Conservation (phyloP, 1,284 basidiomycete genomes). For the Cutaneotrichosporon cavernicola region DNA sequence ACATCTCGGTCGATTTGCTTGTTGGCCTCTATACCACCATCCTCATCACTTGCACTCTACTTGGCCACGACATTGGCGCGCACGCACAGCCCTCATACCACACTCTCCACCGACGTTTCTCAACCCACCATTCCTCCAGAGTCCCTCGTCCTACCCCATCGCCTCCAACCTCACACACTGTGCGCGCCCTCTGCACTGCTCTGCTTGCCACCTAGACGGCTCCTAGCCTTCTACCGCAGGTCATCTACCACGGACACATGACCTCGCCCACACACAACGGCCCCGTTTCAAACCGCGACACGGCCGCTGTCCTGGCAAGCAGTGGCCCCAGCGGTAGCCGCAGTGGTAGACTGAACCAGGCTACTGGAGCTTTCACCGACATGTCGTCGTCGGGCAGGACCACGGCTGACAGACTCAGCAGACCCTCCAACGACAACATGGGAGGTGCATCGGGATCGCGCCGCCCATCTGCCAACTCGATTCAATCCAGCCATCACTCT, state of each 20-base stretch:
- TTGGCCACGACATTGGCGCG: not conserved
- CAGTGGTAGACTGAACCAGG: not conserved
- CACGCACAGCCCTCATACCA: not conserved
- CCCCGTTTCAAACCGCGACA: conserved; percentile 3
- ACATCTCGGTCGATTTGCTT: not conserved
- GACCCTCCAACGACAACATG: conserved; percentile 2
- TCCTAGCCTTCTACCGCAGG: conserved; percentile 3
- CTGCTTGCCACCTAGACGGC: conserved; percentile 6
- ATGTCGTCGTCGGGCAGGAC: not conserved
- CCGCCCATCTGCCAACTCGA: conserved; percentile 12
- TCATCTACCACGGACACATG: conserved; percentile 14
- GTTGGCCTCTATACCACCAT: not conserved
- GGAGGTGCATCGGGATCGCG: conserved; percentile 3
- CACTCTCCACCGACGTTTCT: not conserved
- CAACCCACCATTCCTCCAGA: not conserved
- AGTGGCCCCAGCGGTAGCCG: not conserved
- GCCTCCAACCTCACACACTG: conserved; percentile 1
- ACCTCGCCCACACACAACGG: conserved; percentile 8
- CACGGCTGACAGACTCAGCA: conserved; percentile 1
- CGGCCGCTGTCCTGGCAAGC: conserved; percentile 7
- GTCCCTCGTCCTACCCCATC: not conserved
- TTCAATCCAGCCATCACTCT: conserved; percentile 6
- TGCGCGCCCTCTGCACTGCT: not conserved
- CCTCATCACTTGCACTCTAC: not conserved
- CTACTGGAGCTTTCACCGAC: not conserved